Evolutionary conservation across 306 rosid genomes (phyloP), one percentile per base, ranked within the genome.

Genomic region (Quillaja saponaria): DNA sequence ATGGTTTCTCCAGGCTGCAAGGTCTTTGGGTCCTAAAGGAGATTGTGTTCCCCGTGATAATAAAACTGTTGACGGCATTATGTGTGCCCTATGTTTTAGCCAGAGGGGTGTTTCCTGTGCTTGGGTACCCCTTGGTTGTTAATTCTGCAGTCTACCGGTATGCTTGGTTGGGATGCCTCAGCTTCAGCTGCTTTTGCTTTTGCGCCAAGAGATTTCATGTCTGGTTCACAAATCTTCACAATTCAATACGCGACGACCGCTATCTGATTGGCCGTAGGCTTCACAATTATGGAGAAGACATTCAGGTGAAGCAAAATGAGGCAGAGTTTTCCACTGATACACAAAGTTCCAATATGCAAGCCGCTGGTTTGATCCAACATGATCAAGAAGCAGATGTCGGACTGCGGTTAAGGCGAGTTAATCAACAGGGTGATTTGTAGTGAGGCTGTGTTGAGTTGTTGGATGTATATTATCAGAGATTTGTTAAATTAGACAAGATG

Each of bases 221-320:
- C 62, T 94, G 99, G 99, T 87, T 94, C 72, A 89, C 97, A 76
- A 94, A 94, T 72, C 99, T 94, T 63, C 99, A 94, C 64, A 94
- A 94, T 64, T 85, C 99, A 63, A 94, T 94, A 48, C 97, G 99
- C 0, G 99, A 92, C 8, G 99, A 92, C 66, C 97, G 97, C 21
- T 92, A 92, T 75, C 83, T 89, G 46, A 77, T 94, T 42, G 97
- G 99, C 38, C 89, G 99, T 31, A 78, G 91, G 74, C 84, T 94
- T 81, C 99, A 89, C 73, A 94, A 94, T 81, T 94, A n/a, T 1
- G 99, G 99, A 16, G 99, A 88, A 64, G 72, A 66, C 55, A 72
- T n/a, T 7, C 45, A 35, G 40, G 79, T 25, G 2, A 25, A 25
- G 4, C 31, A 4, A 25, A 2, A 25, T 25, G 31, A 25, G 31